These are phyloP conservation scores for Carpinus viminea DNA, from an alignment of 306 rosid species.

Conservation along the genomic window DNA sequence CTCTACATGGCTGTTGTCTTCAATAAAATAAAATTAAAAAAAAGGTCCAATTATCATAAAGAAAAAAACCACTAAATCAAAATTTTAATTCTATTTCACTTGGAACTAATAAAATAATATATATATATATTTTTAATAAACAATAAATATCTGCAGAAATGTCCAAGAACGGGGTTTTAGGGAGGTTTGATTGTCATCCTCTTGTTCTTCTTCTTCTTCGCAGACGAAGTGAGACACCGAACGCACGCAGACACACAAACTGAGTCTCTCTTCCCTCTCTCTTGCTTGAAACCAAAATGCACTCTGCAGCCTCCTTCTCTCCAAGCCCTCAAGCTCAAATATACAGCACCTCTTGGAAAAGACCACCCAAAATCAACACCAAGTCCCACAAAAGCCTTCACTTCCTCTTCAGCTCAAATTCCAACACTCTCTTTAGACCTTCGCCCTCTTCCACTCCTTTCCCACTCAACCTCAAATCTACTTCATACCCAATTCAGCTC, in stretches of 20 bases:
- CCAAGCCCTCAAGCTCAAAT: constrained; percentile 43
- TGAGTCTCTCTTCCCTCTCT: not conserved
- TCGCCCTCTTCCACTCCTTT: constrained; percentile 43
- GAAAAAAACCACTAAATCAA: no score
- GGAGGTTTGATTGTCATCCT: constrained; percentile 40
- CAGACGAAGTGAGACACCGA: not conserved
- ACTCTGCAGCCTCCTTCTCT: constrained; percentile 42
- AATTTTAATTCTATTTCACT: no score
- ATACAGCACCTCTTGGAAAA: constrained; percentile 27
- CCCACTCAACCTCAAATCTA: constrained; percentile 39
- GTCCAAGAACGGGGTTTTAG: constrained; percentile 41
- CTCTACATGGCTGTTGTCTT: no score
- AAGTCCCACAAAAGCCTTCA: constrained; percentile 35
- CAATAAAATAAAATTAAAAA: no score
- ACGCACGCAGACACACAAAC: not conserved
- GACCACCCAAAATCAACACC: constrained; percentile 24
- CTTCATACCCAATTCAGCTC: constrained; percentile 36
- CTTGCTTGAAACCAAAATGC: constrained; percentile 34
- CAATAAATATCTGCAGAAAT: constrained; percentile 14
- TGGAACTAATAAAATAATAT: no score
- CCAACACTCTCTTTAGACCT: constrained; percentile 21
- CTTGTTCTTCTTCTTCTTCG: constrained; percentile 10
- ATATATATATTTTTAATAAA: no score
- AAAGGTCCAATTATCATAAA: no score
- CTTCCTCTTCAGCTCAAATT: constrained; percentile 42